Percentiles rank a stretch among this genome's conserved stretches.
Conservation (phyloP, 139 green algal species). For the Asterochloris sp. region DNA sequence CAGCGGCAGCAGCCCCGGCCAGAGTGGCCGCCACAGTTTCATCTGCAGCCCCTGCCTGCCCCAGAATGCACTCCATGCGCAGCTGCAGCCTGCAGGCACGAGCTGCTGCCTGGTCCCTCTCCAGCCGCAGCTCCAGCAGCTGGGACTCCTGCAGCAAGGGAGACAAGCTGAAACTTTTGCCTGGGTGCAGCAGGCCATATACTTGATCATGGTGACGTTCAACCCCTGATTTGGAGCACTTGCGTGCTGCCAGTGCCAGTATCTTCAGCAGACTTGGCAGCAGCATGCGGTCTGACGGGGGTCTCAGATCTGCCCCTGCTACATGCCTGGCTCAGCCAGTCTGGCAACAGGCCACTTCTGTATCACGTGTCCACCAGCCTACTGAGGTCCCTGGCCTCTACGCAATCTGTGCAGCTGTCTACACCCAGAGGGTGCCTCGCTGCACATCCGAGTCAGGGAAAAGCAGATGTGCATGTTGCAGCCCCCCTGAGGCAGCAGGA, state of each 20-base stretch:
- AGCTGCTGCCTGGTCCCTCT: constrained; percentile 32
- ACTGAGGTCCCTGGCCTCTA: neutral
- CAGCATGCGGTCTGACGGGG: neutral
- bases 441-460: neutral
- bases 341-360: neutral
- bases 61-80: constrained; percentile 23
- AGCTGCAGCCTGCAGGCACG: constrained; percentile 21
- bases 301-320: neutral
- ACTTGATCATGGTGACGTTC: too few species aligned
- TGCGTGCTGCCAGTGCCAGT: too few species aligned
- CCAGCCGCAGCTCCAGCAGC: constrained; percentile 30
- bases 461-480: neutral
- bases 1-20: neutral
- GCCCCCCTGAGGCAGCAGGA: neutral
- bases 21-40: neutral
- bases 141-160: constrained; percentile 15
- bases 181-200: neutral
- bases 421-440: neutral
- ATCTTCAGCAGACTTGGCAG: neutral
- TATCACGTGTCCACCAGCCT: neutral
- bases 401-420: neutral
- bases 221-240: too few species aligned
- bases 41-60: neutral
- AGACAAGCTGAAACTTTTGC: neutral
- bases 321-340: neutral